These are phyloP conservation scores for Rhodotorula diobovata DNA, from an alignment of 768 basidiomycete genomes.

Conservation along the genomic window DNA sequence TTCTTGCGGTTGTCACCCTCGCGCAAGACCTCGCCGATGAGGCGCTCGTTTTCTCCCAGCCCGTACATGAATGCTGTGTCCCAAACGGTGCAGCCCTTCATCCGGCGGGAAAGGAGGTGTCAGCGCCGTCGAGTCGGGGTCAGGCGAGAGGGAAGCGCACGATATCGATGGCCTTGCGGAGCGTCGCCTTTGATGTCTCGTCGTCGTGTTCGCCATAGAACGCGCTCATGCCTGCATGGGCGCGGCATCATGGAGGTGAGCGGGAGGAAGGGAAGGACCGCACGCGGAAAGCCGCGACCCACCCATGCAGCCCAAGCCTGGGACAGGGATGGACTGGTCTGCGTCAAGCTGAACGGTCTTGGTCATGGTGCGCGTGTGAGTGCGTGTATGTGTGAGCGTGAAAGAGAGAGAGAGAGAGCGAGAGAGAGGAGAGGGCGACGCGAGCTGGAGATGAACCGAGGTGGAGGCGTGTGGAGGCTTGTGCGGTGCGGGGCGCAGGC, in stretches of 20 bases:
- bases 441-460: too few species aligned
- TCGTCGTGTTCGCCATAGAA: constrained; percentile 10
- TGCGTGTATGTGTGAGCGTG: too few species aligned
- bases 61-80: constrained; percentile 17
- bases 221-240: not conserved
- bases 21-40: constrained; percentile 28
- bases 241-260: not conserved
- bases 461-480: too few species aligned
- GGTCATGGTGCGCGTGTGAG: not conserved
- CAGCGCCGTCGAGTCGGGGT: not conserved
- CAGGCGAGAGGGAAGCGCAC: not conserved
- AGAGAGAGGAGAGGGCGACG: too few species aligned
- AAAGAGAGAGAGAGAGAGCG: not conserved
- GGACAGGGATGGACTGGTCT: not conserved
- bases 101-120: not conserved
- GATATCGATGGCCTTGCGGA: constrained; percentile 23
- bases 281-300: not conserved
- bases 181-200: constrained; percentile 6
- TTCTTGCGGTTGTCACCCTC: constrained; percentile 19
- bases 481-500: too few species aligned
- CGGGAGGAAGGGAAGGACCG: not conserved
- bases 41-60: constrained; percentile 4
- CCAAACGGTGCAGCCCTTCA: constrained; percentile 15
- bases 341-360: not conserved
- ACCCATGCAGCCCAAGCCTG: constrained; percentile 23